Evolutionary conservation across 495 filamentous ascomycete genomes (phyloP).

Genomic region (Podospora anserina): DNA sequence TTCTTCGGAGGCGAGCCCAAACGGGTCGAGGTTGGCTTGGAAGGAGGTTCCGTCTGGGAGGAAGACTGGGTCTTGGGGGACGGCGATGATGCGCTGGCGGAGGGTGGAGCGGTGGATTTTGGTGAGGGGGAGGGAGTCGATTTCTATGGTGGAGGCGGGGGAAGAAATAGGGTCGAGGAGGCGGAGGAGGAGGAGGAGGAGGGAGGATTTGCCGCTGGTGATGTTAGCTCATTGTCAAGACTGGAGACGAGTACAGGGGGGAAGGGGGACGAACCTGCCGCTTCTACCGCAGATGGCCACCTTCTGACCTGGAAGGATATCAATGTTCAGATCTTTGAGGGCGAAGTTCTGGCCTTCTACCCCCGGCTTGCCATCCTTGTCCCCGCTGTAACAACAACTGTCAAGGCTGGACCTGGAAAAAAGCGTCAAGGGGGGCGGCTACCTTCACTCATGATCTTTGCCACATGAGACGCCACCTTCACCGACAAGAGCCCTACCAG

Average conservation of each 20-base stretch:
- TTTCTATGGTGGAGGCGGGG: constrained; percentile 41
- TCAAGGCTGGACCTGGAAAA: background rate
- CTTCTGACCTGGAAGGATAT: constrained; percentile 24
- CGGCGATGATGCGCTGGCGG: constrained; percentile 25
- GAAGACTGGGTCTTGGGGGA: constrained; percentile 59
- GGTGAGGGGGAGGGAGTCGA: constrained; percentile 23
- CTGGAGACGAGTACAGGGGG: background rate
- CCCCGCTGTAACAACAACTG: background rate
- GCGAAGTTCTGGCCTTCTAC: constrained; percentile 36
- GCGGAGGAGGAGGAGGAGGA: constrained; percentile 88
- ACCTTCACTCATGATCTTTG: too few relatives aligned
- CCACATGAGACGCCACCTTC: too few relatives aligned
- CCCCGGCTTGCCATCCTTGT: background rate
- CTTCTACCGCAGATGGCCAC: constrained; percentile 30
- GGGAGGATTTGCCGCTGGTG: constrained; percentile 72
- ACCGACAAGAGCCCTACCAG: too few relatives aligned
- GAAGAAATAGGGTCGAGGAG: constrained; percentile 68
- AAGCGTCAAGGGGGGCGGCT: background rate
- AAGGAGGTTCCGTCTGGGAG: constrained; percentile 46
- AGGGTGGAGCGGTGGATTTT: constrained; percentile 20
- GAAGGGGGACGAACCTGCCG: constrained; percentile 18
- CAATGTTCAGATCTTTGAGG: constrained; percentile 22
- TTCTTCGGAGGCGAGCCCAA: constrained; percentile 28
- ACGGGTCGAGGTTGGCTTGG: constrained; percentile 45
- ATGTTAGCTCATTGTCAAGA: background rate